Evolutionary conservation across 139 green algal genomes (phyloP), one percentile per base, ranked within the genome.

Genomic region (Chlorokybus atmophyticus): DNA sequence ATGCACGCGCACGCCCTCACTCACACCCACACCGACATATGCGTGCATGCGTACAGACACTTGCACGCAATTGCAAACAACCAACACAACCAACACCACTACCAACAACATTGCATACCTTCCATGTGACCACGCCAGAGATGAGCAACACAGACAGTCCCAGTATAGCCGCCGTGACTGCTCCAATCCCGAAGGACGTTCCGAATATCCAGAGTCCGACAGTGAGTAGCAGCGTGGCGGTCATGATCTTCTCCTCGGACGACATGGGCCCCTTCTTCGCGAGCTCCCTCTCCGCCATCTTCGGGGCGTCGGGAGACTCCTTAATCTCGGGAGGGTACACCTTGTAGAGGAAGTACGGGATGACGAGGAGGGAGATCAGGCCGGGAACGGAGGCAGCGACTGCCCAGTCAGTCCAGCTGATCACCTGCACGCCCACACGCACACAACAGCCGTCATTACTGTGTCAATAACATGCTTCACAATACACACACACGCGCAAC

Each of bases 251-350:
- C 78, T 97, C 90, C 50, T 97, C 83, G 1, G 48, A 64, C 28
- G 70, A 83, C 77, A 99, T 84, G 6, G 91, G 87, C 24, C 91
- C 91, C 59, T 96, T 82, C 78, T 88, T 89, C 17, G 78, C 75
- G 35, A 99, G 81, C 76, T 98, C 86, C 74, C 86, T 79, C 56
- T 76, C 68, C 14, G 84, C 89, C 50, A 88, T 76, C 27, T 64
- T 68, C 19, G 91, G 91, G 2, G 91, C 91, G 54, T 99, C 87
- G 4, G 91, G 91, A 17, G 86, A 94, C 60, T 93, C 82, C 75
- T 97, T 94, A 49, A 94, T 73, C 74, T 94, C 75, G 6, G 91
- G 91, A 1, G 91, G 91, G 76, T 93, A 97, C 40, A 99, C 62
- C 3, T 86, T 65, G 67, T 97, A 99, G 21, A 99, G 77, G 52